Conservation (phyloP, 1,284 basidiomycete species). For the Schizopora paradoxa region DNA sequence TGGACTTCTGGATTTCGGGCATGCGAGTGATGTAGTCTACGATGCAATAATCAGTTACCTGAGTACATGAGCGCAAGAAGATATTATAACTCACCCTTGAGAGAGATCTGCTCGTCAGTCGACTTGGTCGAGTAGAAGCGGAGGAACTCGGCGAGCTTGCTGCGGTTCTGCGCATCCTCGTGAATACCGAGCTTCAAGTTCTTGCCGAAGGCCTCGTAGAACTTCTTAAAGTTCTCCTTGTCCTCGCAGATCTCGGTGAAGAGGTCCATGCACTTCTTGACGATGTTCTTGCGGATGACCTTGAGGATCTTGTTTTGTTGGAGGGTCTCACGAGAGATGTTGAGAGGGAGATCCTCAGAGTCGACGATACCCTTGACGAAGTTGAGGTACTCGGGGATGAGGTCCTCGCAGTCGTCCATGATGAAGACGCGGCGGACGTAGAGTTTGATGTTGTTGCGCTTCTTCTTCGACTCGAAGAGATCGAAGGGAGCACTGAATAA, state of each 20-base stretch:
- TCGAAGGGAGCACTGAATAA: constrained; percentile 86
- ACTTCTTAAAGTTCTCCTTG: constrained; percentile 99
- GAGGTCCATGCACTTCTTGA: constrained; percentile 97
- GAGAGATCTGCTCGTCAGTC: constrained; percentile 85
- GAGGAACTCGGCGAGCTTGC: constrained; percentile 99
- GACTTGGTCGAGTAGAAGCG: constrained; percentile 99
- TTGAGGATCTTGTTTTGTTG: constrained; percentile 99
- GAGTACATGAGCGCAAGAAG: not conserved
- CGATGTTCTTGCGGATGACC: constrained; percentile 97
- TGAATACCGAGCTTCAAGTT: constrained; percentile 99
- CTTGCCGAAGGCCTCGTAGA: constrained; percentile 96
- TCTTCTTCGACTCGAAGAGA: constrained; percentile 99
- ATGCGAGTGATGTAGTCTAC: constrained; percentile 99
- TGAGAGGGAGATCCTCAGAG: constrained; percentile 98
- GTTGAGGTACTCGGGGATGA: constrained; percentile 99
- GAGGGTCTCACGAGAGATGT: constrained; percentile 99
- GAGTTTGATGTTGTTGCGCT: constrained; percentile 99
- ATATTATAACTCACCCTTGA: constrained; percentile 67
- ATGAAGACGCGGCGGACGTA: constrained; percentile 99
- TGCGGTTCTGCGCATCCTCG: constrained; percentile 98
- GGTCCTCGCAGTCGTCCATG: constrained; percentile 99
- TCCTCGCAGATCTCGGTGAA: constrained; percentile 97
- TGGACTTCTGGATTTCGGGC: constrained; percentile 98
- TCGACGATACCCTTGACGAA: constrained; percentile 99
- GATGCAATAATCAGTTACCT: constrained; percentile 14